Conservation (phyloP, 768 basidiomycete genomes). For the Hericium coralloides region DNA sequence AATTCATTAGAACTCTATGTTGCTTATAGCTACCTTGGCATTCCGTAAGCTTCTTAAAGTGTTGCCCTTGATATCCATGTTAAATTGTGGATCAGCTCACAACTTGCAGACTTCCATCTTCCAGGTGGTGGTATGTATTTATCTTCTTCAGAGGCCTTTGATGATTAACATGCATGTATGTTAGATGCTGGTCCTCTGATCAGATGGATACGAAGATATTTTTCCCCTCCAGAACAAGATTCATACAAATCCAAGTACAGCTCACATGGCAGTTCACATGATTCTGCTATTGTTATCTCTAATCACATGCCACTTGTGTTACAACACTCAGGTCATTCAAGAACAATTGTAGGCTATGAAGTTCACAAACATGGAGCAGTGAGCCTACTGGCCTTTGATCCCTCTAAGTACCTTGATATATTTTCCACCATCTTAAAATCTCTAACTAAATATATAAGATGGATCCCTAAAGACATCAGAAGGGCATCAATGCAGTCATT, state of each 20-base stretch:
- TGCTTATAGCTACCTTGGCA: neutral
- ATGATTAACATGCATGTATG: neutral
- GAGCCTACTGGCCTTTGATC: constrained; percentile 72
- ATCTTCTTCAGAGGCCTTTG: neutral
- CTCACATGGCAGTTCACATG: neutral
- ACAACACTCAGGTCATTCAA: constrained; percentile 76
- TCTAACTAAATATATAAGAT: too few relatives aligned
- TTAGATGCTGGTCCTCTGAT: neutral
- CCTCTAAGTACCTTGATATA: constrained; percentile 40
- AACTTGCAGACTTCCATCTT: neutral
- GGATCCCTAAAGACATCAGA: too few relatives aligned
- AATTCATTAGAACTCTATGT: neutral
- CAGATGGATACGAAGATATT: neutral
- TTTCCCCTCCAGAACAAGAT: neutral
- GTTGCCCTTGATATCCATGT: neutral
- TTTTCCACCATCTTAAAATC: neutral
- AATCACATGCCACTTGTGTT: constrained; percentile 72
- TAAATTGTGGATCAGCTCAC: neutral
- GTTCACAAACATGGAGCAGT: constrained; percentile 43
- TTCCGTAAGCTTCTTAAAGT: neutral
- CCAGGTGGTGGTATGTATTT: neutral
- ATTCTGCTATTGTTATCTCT: constrained; percentile 34
- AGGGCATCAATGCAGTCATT: too few relatives aligned
- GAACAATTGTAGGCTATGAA: constrained; percentile 80
- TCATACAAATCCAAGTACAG: too few relatives aligned